A percentile compares a stretch with the other conserved stretches of the same genome.
These are phyloP conservation scores for Drechslerella dactyloides DNA, from an alignment of 2,329 filamentous ascomycete species.

Conservation along the genomic window DNA sequence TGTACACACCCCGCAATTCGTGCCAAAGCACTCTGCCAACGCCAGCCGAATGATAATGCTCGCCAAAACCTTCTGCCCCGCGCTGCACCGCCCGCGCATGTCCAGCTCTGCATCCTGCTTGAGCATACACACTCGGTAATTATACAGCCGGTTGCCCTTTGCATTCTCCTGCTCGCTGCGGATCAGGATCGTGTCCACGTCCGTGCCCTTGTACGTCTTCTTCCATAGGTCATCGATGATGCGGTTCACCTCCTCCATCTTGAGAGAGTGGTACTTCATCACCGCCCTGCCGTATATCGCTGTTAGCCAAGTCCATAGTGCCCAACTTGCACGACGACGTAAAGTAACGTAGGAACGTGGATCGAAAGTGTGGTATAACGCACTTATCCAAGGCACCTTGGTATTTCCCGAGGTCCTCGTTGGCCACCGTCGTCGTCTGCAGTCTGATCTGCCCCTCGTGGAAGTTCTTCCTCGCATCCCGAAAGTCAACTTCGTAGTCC, in stretches of 20 bases:
- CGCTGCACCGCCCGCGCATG: slow-evolving; percentile 96
- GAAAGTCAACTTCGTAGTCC: slow-evolving; percentile 87
- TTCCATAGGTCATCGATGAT: slow-evolving; percentile 98
- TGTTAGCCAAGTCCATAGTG: not conserved
- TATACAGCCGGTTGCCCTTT: slow-evolving; percentile 81
- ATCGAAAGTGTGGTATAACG: slow-evolving; percentile 16
- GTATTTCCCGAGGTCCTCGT: slow-evolving; percentile 87
- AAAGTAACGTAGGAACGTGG: not conserved
- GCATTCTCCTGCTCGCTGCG: slow-evolving; percentile 83
- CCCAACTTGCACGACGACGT: too few relatives aligned
- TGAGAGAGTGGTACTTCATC: slow-evolving; percentile 93
- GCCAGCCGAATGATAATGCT: slow-evolving; percentile 97
- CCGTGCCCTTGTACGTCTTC: slow-evolving; percentile 93
- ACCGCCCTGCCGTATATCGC: slow-evolving; percentile 66
- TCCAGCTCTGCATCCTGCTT: slow-evolving; percentile 98
- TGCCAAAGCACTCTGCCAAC: slow-evolving; percentile 92
- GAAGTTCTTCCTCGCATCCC: slow-evolving; percentile 78
- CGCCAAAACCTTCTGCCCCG: slow-evolving; percentile 93
- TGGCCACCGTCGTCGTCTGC: slow-evolving; percentile 84
- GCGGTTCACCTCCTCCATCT: slow-evolving; percentile 97
- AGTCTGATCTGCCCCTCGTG: slow-evolving; percentile 64
- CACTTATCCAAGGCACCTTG: slow-evolving; percentile 79
- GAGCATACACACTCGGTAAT: slow-evolving; percentile 97
- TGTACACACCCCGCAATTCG: slow-evolving; percentile 75
- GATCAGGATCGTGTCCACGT: slow-evolving; percentile 96